Evolutionary conservation across 768 basidiomycete genomes (phyloP).

Genomic region (Thelephora aurantiotincta): DNA sequence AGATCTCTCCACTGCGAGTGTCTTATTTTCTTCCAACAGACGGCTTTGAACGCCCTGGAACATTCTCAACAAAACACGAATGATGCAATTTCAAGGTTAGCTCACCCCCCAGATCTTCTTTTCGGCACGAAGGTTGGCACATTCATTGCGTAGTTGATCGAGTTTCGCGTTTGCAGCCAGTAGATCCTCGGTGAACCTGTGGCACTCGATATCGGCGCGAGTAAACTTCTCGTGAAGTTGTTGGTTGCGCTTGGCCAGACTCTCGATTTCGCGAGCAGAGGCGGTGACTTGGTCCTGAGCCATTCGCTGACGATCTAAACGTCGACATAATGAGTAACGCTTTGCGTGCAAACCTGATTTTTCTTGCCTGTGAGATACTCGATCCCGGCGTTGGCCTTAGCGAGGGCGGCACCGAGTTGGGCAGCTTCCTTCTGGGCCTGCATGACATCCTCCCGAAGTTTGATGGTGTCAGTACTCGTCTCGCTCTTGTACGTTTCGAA

Average conservation of each 20-base stretch:
- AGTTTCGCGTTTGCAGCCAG: constrained; percentile 40
- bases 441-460: constrained; percentile 56
- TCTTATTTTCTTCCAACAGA: constrained; percentile 76
- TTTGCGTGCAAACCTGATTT: not conserved
- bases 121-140: constrained; percentile 81
- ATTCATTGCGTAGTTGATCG: constrained; percentile 76
- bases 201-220: constrained; percentile 61
- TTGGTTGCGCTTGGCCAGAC: constrained; percentile 51
- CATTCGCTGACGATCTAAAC: constrained; percentile 53
- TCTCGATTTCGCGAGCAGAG: constrained; percentile 51
- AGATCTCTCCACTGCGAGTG: constrained; percentile 65
- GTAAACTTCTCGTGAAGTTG: constrained; percentile 63
- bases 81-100: not conserved
- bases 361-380: constrained; percentile 62
- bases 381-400: constrained; percentile 73
- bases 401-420: constrained; percentile 49
- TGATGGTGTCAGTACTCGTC: constrained; percentile 64
- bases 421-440: constrained; percentile 55
- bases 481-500: constrained; percentile 73
- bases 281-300: constrained; percentile 52
- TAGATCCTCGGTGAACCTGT: constrained; percentile 54
- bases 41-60: constrained; percentile 62
- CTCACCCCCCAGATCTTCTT: constrained; percentile 87
- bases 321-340: not conserved
- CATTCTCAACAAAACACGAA: not conserved